Evolutionary conservation across 2,329 filamentous ascomycete species (phyloP).

Genomic region (Aspergillus vadensis): DNA sequence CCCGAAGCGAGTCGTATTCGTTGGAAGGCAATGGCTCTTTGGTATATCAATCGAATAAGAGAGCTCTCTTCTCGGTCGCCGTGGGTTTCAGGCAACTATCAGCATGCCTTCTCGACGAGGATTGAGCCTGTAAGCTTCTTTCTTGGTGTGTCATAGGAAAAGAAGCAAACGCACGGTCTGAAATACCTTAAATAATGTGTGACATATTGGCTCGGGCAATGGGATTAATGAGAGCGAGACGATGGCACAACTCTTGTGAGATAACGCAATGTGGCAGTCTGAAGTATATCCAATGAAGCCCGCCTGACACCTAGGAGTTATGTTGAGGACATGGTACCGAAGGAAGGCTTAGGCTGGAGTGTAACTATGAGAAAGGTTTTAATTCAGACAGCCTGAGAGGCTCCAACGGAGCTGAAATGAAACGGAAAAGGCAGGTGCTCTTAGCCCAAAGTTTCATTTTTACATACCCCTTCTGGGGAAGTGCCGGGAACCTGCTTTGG

Average conservation of each 20-base stretch:
- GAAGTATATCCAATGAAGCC: background rate
- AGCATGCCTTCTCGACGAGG: background rate
- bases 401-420: background rate
- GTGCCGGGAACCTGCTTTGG: too few relatives aligned
- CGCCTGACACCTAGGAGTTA: background rate
- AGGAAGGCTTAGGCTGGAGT: background rate
- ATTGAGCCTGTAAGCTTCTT: background rate
- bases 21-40: background rate
- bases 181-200: background rate
- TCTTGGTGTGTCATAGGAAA: background rate
- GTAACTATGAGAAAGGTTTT: background rate
- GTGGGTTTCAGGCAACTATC: background rate
- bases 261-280: background rate
- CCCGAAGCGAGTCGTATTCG: background rate
- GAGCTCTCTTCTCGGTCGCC: background rate
- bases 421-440: slow-evolving; percentile 8
- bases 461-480: background rate
- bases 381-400: background rate
- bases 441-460: background rate
- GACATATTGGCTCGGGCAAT: background rate
- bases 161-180: background rate
- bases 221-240: background rate
- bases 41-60: background rate
- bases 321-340: too few relatives aligned
- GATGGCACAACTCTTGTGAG: background rate